Evolutionary conservation across 129 eudicot genomes (phyloP).

Genomic region (Artemisia argyi): DNA sequence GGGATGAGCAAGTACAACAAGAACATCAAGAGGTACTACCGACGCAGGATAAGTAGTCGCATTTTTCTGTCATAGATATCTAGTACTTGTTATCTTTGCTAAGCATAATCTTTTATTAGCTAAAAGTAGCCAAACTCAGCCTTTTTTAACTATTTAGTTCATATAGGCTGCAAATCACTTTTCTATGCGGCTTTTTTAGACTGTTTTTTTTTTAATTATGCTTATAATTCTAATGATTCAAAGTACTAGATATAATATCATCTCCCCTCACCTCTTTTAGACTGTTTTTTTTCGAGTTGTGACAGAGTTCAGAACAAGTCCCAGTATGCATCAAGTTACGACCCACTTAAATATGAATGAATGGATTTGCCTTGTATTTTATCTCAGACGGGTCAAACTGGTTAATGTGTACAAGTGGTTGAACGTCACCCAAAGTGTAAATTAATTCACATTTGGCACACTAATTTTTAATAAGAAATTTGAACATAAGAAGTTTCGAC

Average conservation of each 20-base stretch:
- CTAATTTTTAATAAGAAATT: background rate
- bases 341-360: background rate
- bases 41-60: constrained; percentile 27
- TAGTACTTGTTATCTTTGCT: background rate
- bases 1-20: constrained; percentile 58
- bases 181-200: background rate
- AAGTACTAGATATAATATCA: background rate
- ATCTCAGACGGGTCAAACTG: background rate
- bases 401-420: background rate
- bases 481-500: background rate
- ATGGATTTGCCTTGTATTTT: background rate
- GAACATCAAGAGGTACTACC: constrained; percentile 16
- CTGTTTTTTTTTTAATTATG: too few species aligned
- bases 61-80: background rate
- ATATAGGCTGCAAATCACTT: background rate
- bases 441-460: background rate
- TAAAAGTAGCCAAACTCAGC: background rate
- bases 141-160: background rate
- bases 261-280: background rate
- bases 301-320: background rate
- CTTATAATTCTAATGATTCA: background rate
- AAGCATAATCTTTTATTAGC: constrained; percentile 7
- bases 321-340: background rate
- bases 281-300: background rate
- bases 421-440: background rate